These are phyloP conservation scores for Jamesozyma rosinii DNA, from an alignment of 805 yeast species.

Conservation along the genomic window DNA sequence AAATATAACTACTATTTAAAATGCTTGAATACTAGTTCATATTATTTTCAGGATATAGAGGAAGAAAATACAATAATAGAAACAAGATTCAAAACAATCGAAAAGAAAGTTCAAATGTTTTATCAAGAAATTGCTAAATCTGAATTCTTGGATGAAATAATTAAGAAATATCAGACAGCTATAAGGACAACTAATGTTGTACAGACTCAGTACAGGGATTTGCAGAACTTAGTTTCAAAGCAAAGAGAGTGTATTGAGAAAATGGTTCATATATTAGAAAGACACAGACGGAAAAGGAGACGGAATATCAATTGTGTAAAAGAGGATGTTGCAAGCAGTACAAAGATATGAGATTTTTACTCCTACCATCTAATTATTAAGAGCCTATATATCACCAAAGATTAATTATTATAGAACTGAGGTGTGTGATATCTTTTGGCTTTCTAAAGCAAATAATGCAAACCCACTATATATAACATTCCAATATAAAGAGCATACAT, in stretches of 20 bases:
- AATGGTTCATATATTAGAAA: not conserved
- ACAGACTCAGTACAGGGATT: not conserved
- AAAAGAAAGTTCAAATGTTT: slow-evolving; percentile 6
- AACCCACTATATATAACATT: too few species aligned
- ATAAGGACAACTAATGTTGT: slow-evolving; percentile 2
- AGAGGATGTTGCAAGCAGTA: not conserved
- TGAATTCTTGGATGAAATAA: slow-evolving; percentile 16
- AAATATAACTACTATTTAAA: slow-evolving; percentile 15
- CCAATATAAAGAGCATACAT: too few species aligned
- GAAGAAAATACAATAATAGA: not conserved
- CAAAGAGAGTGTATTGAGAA: not conserved
- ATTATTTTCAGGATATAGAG: not conserved
- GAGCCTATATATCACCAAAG: not conserved
- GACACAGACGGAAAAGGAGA: not conserved
- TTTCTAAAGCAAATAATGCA: too few species aligned
- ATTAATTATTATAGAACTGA: not conserved
- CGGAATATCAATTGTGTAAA: not conserved
- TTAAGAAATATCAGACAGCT: slow-evolving; percentile 13
- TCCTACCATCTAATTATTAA: not conserved
- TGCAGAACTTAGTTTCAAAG: not conserved
- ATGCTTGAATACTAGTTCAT: slow-evolving; percentile 4
- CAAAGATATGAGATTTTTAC: not conserved
- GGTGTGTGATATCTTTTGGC: too few species aligned
- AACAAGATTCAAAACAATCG: slow-evolving; percentile 1
- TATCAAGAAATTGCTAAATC: slow-evolving; percentile 17